Evolutionary conservation across 1,284 basidiomycete species (phyloP), one percentile per base, ranked within the genome.

Genomic region (Bondarzewia mesenterica): DNA sequence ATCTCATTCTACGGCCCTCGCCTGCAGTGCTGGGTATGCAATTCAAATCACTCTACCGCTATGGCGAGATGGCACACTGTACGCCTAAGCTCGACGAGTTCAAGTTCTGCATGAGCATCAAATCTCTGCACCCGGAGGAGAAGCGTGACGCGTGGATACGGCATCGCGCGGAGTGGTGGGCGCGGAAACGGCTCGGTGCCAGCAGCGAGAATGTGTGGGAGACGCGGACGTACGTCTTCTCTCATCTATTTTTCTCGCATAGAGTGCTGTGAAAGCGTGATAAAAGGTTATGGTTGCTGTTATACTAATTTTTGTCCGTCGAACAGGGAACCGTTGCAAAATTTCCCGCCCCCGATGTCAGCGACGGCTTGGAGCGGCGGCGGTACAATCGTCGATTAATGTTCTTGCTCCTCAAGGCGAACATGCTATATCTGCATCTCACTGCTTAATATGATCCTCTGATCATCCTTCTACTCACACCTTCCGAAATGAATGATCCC

Each of bases 121-220:
- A 93, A 63, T 75, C 78, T 21, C 71, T 89, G 64, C 77, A 85
- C 44, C 78, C 80, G 8, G 91, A 94, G 49, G 78, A 84, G 59
- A 80, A 80, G 59, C 76, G 88, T 22, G 78, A 89, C 47, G 78
- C 79, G 7, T 99, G 93, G 93, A 83, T 98, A 49, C 73, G 74
- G 42, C 73, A 89, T 21, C 75, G 88, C 42, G 94, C 94, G 0
- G 91, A 96, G 62, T 92, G 88, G 87, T 94, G 90, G 89, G 93
- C 93, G 2, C 70, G 74, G 29, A 70, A 89, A 44, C 69, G 93
- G 44, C 63, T 89, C 10, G 73, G 68, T 8, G 81, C 78, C 60
- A 93, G 89, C 64, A 91, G 89, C 51, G 95, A 99, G 69, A 89
- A 93, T 61, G 83, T 99, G 3, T 99, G 95, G 95, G 84, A 90